Evolutionary conservation across 352 stramenopile species (phyloP), one percentile per base, ranked within the genome.

Genomic region (Sclerospora graminicola): DNA sequence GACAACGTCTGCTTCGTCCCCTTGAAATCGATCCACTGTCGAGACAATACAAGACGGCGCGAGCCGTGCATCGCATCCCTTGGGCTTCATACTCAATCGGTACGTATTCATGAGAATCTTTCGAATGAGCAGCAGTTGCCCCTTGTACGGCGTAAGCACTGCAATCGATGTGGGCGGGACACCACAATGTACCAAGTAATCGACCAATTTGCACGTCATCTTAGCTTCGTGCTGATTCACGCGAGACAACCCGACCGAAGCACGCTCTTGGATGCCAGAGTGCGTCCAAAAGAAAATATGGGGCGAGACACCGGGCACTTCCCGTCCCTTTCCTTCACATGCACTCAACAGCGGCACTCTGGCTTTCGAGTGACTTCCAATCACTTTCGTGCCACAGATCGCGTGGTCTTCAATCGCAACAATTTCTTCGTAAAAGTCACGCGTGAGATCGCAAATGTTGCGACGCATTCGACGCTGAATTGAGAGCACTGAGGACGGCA

Each of bases 131-230:
- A 93, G 87, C 2, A 95, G 43, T 44, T 94, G 84, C 0, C 82
- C 84, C 43, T 94, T 93, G 61, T 94, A 95, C 5, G 82, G 84
- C 15, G 84, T 94, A n/a, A 95, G 55, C 24, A 95, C 82, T 4
- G 80, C 81, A 30, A 95, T 92, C 0, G 65, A 89, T 29, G 63
- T 61, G 15, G 63, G 49, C 2, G 66, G 63, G 0, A 94, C 78
- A 28, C 81, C 79, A 50, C 82, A 94, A 13, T 70, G 54, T 3
- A 86, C 66, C 10, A 95, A 40, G 44, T 89, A 94, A 46, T 83
- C 61, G 4, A 82, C 68, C 9, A 95, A 45, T n/a, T 66, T 64
- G 30, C 70, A 85, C 34, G 58, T 62, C 84, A 95, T 95, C 11
- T 77, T 58, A 1, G 76, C 79, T 48, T 95, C 81, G 10, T 66